Evolutionary conservation across 78 protist species (phyloP), one percentile per base, ranked within the genome.

Genomic region (Emiliania huxleyi): DNA sequence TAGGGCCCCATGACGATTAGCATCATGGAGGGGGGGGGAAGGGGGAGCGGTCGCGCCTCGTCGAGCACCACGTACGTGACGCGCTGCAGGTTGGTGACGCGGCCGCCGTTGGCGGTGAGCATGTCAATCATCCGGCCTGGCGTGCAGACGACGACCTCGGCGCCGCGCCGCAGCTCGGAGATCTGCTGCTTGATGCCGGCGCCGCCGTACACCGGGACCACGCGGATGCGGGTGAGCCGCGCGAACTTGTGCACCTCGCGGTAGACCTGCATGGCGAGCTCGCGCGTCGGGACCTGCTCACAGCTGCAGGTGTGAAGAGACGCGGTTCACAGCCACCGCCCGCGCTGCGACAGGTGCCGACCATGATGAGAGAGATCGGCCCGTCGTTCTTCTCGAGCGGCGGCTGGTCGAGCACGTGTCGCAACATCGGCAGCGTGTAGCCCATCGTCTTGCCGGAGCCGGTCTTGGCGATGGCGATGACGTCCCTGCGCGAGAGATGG

Each of bases 271-370:
- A 95, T 40, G 33, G 98, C 98, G 37, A 99, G 95, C 93, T 99
- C 99, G 29, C 99, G 95, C 2, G 99, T 98, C 1, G 99, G 99
- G n/a, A n/a, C n/a, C n/a, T n/a, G n/a, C n/a, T n/a, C n/a, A n/a
- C n/a, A n/a, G n/a, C n/a, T n/a, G n/a, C n/a, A n/a, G n/a, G n/a
- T n/a, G n/a, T n/a, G n/a, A n/a, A n/a, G n/a, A n/a, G n/a, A n/a
- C n/a, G n/a, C n/a, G n/a, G n/a, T n/a, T n/a, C n/a, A n/a, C n/a
- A n/a, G n/a, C n/a, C n/a, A n/a, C n/a, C n/a, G n/a, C n/a, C n/a
- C n/a, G n/a, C n/a, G n/a, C n/a, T n/a, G n/a, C n/a, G n/a, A n/a
- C n/a, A n/a, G n/a, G n/a, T n/a, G n/a, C n/a, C n/a, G 1, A 98
- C 93, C 94, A 98, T 40, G 56, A 98, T 79, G 43, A 98, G 46